Base-by-base conservation (phyloP, 495 filamentous ascomycete genomes). In the Cercophora scortea region DNA sequence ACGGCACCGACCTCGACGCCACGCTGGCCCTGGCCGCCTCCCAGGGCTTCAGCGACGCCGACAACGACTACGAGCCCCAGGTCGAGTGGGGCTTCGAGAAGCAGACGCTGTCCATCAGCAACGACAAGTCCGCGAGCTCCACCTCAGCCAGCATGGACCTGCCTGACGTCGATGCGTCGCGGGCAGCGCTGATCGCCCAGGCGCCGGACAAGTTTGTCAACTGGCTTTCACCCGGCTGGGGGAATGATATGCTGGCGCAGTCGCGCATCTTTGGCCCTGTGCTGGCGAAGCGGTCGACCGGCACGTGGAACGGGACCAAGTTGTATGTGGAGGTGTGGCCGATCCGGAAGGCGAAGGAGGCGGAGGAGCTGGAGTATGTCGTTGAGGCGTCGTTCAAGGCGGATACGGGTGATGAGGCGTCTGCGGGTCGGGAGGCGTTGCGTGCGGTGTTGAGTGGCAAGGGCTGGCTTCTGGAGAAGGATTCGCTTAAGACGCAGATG, bases 351-450 rank as follows among this genome's bases (percentile, higher is more conserved):
- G 58, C 47, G 8, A 47, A 47, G 18, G 49, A 38, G 32, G 25
- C 25, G 25, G 25, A 25, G 2, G 51, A 42, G 12, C 39, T 51
- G 1, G 58, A 61, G 50, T 61, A 60, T 18, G 38, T 66, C 16
- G 61, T 63, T 18, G 63, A 66, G 41, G 61, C 56, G 9, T 66
- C 63, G 32, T 66, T 66, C 58, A 66, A 63, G 50, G 48, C 43
- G 17, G 39, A 43, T 1, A 52, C 33, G 13, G 13, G n/a, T 0
- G 42, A 17, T 17, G 42, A 35, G 9, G 61, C 57, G 8, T 39
- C 33, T 9, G 12, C 5, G 32, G 51, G 39, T 19, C 49, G 47
- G 0, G 50, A 51, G 6, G 25, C n/a, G 13, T 15, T 63, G 16
- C 40, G 45, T 1, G 15, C 45, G 5, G 47, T 54, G n/a, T 36